Percentiles rank a stretch among this genome's conserved stretches.
phyloP scores from a whole-genome alignment of 805 yeast species.

The Wickerhamiella sergipiensis region DNA sequence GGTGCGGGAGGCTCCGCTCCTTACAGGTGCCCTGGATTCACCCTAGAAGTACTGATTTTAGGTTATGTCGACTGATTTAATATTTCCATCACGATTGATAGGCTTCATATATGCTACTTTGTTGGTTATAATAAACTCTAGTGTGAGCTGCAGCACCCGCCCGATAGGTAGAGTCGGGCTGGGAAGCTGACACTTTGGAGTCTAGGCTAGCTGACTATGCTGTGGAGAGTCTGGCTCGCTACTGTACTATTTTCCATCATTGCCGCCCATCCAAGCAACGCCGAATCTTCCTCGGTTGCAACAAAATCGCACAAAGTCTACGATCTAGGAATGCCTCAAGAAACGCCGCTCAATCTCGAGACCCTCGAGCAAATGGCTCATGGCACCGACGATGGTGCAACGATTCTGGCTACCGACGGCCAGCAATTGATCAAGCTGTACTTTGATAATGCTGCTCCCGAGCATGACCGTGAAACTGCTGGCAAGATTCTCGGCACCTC shows the following conservation, averaged over 20 bases:
- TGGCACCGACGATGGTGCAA: constrained; percentile 44
- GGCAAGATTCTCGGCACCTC: constrained; percentile 52
- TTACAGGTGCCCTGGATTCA: no score
- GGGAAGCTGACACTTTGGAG: no score
- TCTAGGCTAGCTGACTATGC: not conserved
- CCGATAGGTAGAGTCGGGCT: no score
- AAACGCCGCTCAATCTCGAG: constrained; percentile 24
- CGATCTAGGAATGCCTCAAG: not conserved
- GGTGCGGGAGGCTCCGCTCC: not conserved
- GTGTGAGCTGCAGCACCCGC: no score
- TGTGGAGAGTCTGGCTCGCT: not conserved
- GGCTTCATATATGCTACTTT: no score
- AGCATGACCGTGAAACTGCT: constrained; percentile 32
- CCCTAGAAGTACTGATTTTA: no score
- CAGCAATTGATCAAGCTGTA: constrained; percentile 12
- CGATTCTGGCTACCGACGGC: constrained; percentile 25
- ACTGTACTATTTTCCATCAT: not conserved
- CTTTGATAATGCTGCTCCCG: not conserved
- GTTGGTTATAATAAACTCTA: no score
- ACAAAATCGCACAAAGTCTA: not conserved
- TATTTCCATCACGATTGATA: no score
- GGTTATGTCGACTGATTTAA: no score
- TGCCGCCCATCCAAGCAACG: not conserved
- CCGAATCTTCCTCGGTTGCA: not conserved
- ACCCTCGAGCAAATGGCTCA: constrained; percentile 42